Evolutionary conservation across 305 asterid genomes (phyloP), one percentile per base, ranked within the genome.

Genomic region (Fraxinus sp.): DNA sequence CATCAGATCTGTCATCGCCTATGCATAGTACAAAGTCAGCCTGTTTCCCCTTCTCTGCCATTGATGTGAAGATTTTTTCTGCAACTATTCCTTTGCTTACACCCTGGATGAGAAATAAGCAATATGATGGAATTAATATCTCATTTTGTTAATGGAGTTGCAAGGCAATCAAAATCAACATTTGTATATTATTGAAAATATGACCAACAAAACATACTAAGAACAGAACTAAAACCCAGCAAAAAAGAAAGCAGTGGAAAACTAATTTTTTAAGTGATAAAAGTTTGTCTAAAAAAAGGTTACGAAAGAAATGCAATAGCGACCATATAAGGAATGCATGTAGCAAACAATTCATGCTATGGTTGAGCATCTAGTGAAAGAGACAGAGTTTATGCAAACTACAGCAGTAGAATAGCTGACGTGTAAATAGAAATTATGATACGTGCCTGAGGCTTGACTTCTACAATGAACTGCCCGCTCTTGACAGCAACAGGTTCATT

Each of bases 1-100:
- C 98, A 68, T 94, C 98, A 30, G 98, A 94, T 93, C 98, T 88
- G 87, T 94, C 98, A 64, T 94, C 98, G 16, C 98, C 98, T 76
- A 94, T 88, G 88, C 98, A 94, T 28, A 94, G 94, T 81, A 93
- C 98, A 85, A 94, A 94, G 86, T 94, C 97, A 64, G 93, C 91
- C 83, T 80, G 91, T 79, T 86, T 93, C 80, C 90, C 91, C 83
- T 89, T 89, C 85, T 88, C 93, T 3, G 78, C 80, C 93, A 95
- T 91, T 9, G 97, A 90, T 78, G 94, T 85, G 86, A 95, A 93
- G 78, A 93, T 89, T 88, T 89, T 92, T 82, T 95, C 98, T n/a
- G 94, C 98, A 85, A 95, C 97, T 81, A 88, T 85, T 77, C 98
- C 98, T 89, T 95, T 95, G 91, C 85, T 95, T 76, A 90, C 93